phyloP scores from a whole-genome alignment of 1,284 basidiomycete species.

The Tilletia horrida region DNA sequence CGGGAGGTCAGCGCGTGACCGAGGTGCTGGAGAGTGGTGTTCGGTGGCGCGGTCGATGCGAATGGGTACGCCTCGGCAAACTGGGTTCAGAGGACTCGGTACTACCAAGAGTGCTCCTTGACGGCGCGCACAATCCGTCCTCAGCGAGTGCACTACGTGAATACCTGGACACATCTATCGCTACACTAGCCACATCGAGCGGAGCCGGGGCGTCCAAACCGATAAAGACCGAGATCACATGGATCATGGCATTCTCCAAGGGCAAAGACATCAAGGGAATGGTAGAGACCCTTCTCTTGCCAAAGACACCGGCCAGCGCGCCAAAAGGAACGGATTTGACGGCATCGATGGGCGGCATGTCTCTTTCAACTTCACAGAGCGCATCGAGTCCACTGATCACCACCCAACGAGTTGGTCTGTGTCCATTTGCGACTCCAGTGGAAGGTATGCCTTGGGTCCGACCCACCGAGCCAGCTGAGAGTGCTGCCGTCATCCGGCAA shows the following conservation, averaged over 20 bases:
- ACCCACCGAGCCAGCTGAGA: conserved; percentile 25
- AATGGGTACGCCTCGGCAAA: conserved; percentile 62
- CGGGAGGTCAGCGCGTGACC: conserved; percentile 25
- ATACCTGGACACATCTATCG: conserved; percentile 63
- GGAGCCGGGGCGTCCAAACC: conserved; percentile 2
- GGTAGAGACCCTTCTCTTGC: conserved; percentile 31
- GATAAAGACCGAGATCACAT: conserved; percentile 31
- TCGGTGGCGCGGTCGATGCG: conserved; percentile 78
- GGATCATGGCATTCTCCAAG: conserved; percentile 45
- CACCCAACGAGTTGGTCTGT: conserved; percentile 38
- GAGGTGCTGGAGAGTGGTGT: conserved; percentile 26
- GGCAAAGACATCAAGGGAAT: conserved; percentile 46
- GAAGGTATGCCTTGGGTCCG: conserved; percentile 54
- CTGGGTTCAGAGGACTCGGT: neutral
- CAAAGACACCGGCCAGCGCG: neutral
- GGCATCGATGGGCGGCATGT: too few relatives aligned
- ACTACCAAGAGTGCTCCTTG: conserved; percentile 64
- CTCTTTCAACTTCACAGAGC: neutral
- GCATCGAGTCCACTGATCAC: conserved; percentile 10
- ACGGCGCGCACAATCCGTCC: conserved; percentile 93
- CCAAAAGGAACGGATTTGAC: neutral
- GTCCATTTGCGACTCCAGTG: conserved; percentile 43
- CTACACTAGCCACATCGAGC: neutral
- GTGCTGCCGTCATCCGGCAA: conserved; percentile 18
- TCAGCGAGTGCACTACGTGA: conserved; percentile 69